Conservation (phyloP, 1,284 basidiomycete genomes). For the Salmacisia buchloeana region DNA sequence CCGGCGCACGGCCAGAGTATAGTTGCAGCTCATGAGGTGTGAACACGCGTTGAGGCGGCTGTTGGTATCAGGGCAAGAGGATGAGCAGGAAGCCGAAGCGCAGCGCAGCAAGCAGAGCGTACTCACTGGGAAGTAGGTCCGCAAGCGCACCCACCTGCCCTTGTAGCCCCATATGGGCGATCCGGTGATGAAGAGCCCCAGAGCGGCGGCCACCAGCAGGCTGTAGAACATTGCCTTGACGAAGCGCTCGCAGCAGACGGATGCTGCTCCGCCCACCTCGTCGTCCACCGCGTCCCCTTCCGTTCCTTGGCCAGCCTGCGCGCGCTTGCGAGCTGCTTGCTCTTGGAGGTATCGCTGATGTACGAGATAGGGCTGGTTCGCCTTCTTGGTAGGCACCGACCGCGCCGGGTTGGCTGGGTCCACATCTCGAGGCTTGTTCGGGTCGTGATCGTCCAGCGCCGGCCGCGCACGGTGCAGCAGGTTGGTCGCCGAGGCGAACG, state of each 20-base stretch:
- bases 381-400: constrained; percentile 40
- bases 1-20: constrained; percentile 69
- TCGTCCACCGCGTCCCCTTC: constrained; percentile 6
- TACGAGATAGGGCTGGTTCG: constrained; percentile 38
- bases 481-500: constrained; percentile 3
- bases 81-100: not conserved
- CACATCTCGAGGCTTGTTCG: constrained; percentile 20
- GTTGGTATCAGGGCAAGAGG: not conserved
- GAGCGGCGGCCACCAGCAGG: constrained; percentile 20
- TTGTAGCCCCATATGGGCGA: constrained; percentile 46
- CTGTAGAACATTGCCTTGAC: constrained; percentile 15
- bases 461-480: not conserved
- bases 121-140: constrained; percentile 43
- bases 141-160: constrained; percentile 39
- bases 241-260: not conserved
- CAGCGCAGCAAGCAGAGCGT: not conserved
- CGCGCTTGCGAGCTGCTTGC: constrained; percentile 27
- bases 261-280: not conserved
- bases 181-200: constrained; percentile 40
- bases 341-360: constrained; percentile 41
- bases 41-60: constrained; percentile 65
- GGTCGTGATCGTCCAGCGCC: not conserved
- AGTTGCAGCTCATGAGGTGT: constrained; percentile 65
- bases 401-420: constrained; percentile 40
- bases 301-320: constrained; percentile 13